These are phyloP conservation scores for Artomyces pyxidatus DNA, from an alignment of 768 basidiomycete species.

Conservation along the genomic window DNA sequence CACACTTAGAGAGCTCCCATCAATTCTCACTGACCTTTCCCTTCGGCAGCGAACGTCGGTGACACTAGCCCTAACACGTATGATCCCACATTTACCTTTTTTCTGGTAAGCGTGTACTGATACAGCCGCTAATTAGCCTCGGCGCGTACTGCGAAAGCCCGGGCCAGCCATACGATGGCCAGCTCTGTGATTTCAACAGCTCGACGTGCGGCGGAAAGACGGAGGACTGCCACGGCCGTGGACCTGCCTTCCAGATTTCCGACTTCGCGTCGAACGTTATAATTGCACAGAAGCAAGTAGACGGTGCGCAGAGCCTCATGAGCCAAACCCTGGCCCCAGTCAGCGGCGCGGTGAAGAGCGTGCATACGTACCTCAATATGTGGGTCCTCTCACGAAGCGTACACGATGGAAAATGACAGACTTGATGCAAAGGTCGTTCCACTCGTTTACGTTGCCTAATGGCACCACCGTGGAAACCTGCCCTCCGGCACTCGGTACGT, in stretches of 20 bases:
- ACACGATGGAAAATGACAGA: not conserved
- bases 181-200: conserved; percentile 57
- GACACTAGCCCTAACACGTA: conserved; percentile 77
- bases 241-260: conserved; percentile 67
- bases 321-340: conserved; percentile 35
- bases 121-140: conserved; percentile 28
- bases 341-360: conserved; percentile 54
- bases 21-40: conserved; percentile 5
- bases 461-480: conserved; percentile 65
- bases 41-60: conserved; percentile 60
- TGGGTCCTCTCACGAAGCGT: conserved; percentile 23
- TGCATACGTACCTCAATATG: conserved; percentile 71
- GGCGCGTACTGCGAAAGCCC: conserved; percentile 77
- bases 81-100: conserved; percentile 21
- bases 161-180: conserved; percentile 58
- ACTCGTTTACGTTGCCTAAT: conserved; percentile 56
- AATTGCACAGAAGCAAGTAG: conserved; percentile 62
- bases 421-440: conserved; percentile 40
- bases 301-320: conserved; percentile 63
- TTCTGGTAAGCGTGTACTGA: not conserved
- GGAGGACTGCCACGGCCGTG: conserved; percentile 64
- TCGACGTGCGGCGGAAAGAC: conserved; percentile 70
- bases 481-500: conserved; percentile 68
- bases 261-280: conserved; percentile 72
- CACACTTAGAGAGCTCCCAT: not conserved